phyloP scores from a whole-genome alignment of 2,329 filamentous ascomycete species.

The Aspergillus pseudotamarii region DNA sequence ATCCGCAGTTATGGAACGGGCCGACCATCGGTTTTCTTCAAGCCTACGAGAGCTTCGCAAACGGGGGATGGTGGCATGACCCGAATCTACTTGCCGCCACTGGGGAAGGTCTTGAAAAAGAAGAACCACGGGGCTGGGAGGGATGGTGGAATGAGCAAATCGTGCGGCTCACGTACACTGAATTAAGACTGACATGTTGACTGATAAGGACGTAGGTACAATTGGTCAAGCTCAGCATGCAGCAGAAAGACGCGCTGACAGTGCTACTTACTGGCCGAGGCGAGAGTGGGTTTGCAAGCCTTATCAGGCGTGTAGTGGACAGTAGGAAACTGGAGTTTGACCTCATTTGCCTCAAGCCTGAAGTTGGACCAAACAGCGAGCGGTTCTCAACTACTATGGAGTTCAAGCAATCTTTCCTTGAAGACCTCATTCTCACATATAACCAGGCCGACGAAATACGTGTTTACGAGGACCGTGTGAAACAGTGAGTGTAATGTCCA shows the following conservation, averaged over 20 bases:
- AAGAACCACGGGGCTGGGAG: constrained; percentile 82
- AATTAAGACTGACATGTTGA: constrained; percentile 9
- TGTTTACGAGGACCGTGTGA: constrained; percentile 65
- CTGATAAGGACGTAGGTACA: constrained; percentile 52
- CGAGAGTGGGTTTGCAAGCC: constrained; percentile 73
- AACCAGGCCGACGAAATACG: constrained; percentile 77
- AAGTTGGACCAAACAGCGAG: constrained; percentile 77
- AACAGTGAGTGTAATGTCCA: constrained; percentile 50
- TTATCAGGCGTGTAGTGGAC: constrained; percentile 78
- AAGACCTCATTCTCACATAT: constrained; percentile 83
- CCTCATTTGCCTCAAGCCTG: constrained; percentile 83
- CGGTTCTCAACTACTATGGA: constrained; percentile 80
- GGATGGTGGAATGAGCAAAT: constrained; percentile 98
- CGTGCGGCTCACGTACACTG: constrained; percentile 47
- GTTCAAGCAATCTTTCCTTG: constrained; percentile 88
- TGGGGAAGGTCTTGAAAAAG: constrained; percentile 77
- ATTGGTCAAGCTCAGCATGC: constrained; percentile 76
- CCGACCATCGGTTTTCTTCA: constrained; percentile 76
- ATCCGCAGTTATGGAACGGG: constrained; percentile 82
- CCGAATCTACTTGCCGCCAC: constrained; percentile 81
- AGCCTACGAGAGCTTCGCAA: constrained; percentile 73
- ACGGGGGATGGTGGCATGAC: constrained; percentile 98
- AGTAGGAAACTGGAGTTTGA: constrained; percentile 85
- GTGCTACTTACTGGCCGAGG: constrained; percentile 86
- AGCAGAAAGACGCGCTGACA: constrained; percentile 80